Evolutionary conservation across 1,284 basidiomycete genomes (phyloP), one percentile per base, ranked within the genome.

Genomic region (Gymnopus androsaceus): DNA sequence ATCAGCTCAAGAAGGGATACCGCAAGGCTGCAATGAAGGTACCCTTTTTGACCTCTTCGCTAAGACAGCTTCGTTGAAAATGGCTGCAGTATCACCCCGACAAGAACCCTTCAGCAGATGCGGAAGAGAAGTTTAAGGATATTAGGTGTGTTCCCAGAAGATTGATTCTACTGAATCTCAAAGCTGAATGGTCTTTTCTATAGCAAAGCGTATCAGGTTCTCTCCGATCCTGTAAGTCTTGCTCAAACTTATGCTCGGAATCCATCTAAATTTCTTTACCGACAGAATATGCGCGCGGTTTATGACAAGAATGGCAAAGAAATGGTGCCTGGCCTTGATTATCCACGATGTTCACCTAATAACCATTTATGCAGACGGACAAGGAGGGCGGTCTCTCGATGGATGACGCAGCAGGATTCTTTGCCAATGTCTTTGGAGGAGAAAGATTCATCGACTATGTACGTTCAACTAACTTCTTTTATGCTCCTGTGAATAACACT

Each of bases 271-370:
- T 31, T 6, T 44, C 15, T 25, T 40, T 19, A 11, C 28, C 17
- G 42, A 57, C 70, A 92, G 84, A 91, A 99, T 76, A 72, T 91
- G 51, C 85, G 96, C 49, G 85, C 87, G 0, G 91, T 95, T 47
- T 99, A 99, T 68, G 95, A 99, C 74, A 95, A 94, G 77, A 90
- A 98, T 76, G 95, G 95, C 45, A 92, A 92, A 72, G 83, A 85
- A 59, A 91, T 88, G 87, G 90, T 88, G 61, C 55, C 78, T 67
- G 27, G 30, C 17, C 6, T 40, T 11, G n/a, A n/a, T n/a, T 47
- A 15, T 50, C 42, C 49, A 58, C 38, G 17, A n/a, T 9, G 17
- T 8, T 50, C 58, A 56, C 56, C 42, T 27, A 38, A 30, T 54
- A 48, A 56, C 58, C 40, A 4, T 17, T 51, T 31, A 30, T 41